Base-by-base conservation (phyloP, 169 alveolate genomes). In the Amoebophrya sp. region DNA sequence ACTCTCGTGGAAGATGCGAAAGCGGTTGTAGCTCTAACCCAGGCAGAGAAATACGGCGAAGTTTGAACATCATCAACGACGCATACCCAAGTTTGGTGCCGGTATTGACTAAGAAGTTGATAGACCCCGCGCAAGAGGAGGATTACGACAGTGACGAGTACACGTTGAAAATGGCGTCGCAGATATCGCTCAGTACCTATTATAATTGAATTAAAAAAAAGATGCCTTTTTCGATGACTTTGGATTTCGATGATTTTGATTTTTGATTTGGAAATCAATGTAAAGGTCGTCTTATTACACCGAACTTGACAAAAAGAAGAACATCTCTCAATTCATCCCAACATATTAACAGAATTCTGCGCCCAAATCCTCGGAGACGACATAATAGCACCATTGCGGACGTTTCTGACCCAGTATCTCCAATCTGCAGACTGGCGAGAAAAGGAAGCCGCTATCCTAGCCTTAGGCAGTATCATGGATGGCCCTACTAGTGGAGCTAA, bases 131-230 rank as follows among this genome's bases (percentile, higher is more conserved):
- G 33, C 83, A 65, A 36, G 83, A 29, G 2, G 83, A 65, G n/a
- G 83, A 65, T 36, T 65, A 65, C 33, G 83, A 65, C 83, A 65
- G 83, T 36, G 83, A 65, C 10, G 83, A 65, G 33, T 65, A 65
- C 83, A 65, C 83, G 83, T 36, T 65, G 83, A 65, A 65, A 65
- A 65, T 65, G 83, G 83, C 83, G 39, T 65, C 83, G 83, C 83
- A 65, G 33, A 65, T 65, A 1, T 65, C 83, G 36, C 83, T 65
- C 83, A 65, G 83, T 65, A 65, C 2, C 2, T 26, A 6, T 1
- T 1, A 26, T 26, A 1, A 26, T 65, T 65, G 18, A 26, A 47
- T 47, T 47, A 6, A 47, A 18, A 6, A 47, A 12, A 18, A 47
- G 29, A 18, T 12, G 65, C 65, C 18, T 47, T 47, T 18, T 47